Percentiles rank a stretch among this genome's conserved stretches.
Evolutionary conservation across 164 flowering plant species (phyloP).

Genomic region (Piper longum): DNA sequence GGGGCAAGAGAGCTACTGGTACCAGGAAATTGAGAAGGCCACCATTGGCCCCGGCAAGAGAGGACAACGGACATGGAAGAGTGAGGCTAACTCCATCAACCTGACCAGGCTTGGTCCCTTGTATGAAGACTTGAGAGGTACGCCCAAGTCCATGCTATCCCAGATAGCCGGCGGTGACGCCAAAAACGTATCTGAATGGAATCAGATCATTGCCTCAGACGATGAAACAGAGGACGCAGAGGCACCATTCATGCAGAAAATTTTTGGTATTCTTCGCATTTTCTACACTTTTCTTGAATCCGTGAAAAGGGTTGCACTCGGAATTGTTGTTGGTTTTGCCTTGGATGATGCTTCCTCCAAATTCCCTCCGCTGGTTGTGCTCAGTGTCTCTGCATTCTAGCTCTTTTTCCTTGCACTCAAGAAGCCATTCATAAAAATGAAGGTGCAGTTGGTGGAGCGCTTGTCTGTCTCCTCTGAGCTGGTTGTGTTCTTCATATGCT

Average conservation of each 20-base stretch:
- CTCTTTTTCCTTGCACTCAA: slow-evolving; percentile 81
- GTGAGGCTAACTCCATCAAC: slow-evolving; percentile 28
- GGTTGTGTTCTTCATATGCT: slow-evolving; percentile 41
- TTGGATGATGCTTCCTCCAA: slow-evolving; percentile 25
- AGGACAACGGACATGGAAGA: slow-evolving; percentile 97
- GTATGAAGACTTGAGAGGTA: slow-evolving; percentile 87
- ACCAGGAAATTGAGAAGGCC: slow-evolving; percentile 59
- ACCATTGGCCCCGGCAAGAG: slow-evolving; percentile 92
- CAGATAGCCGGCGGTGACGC: slow-evolving; percentile 44
- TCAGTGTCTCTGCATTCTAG: slow-evolving; percentile 66
- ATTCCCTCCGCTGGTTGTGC: slow-evolving; percentile 31
- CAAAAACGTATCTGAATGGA: slow-evolving; percentile 19
- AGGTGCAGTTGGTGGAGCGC: slow-evolving; percentile 78
- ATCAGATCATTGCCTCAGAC: slow-evolving; percentile 64
- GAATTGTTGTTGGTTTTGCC: slow-evolving; percentile 52
- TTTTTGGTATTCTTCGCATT: slow-evolving; percentile 83
- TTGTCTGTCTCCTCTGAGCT: slow-evolving; percentile 50
- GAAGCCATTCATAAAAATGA: slow-evolving; percentile 92
- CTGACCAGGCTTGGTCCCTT: slow-evolving; percentile 56
- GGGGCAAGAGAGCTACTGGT: slow-evolving; percentile 65
- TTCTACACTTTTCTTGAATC: slow-evolving; percentile 66
- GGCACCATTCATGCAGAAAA: slow-evolving; percentile 77
- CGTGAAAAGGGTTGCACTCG: slow-evolving; percentile 46
- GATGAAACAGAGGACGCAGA: slow-evolving; percentile 98
- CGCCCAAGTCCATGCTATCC: slow-evolving; percentile 91